A percentile compares a stretch with the other conserved stretches of the same genome.
phyloP scores from a whole-genome alignment of 345 rosid genomes.

The Salix brachista region DNA sequence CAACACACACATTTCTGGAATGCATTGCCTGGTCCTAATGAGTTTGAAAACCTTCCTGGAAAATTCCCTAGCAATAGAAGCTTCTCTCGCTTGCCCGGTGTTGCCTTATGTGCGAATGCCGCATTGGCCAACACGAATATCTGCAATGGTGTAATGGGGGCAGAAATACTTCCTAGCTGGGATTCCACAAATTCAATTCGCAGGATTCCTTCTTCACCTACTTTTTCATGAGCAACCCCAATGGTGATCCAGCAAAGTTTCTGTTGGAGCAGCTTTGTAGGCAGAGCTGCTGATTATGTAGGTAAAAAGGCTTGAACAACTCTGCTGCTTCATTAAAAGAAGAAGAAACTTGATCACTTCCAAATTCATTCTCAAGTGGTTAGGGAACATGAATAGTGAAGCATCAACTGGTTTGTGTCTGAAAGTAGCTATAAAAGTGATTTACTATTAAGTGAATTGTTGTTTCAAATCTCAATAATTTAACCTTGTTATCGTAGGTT shows the following conservation, averaged over 20 bases:
- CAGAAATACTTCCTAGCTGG: conserved; percentile 78
- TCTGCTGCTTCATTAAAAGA: no score
- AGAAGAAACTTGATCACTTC: no score
- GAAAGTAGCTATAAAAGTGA: no score
- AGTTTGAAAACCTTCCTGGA: conserved; percentile 31
- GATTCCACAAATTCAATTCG: conserved; percentile 89
- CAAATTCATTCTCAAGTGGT: no score
- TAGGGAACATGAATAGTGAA: no score
- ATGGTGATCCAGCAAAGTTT: conserved; percentile 91
- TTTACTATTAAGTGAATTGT: no score
- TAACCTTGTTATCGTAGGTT: conserved; percentile 42
- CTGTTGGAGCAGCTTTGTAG: conserved; percentile 69
- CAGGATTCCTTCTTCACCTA: conserved; percentile 70
- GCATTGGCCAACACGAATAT: conserved; percentile 92
- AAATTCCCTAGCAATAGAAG: conserved; percentile 57
- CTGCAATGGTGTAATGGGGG: conserved; percentile 82
- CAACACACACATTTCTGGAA: no score
- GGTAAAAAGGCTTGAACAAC: conserved; percentile 35
- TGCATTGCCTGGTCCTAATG: conserved; percentile 18
- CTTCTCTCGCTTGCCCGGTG: conserved; percentile 95
- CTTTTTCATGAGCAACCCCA: conserved; percentile 55
- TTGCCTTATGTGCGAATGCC: conserved; percentile 92
- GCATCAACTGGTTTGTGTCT: no score
- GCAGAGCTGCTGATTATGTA: conserved; percentile 79
- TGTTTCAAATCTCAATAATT: neutral